Evolutionary conservation across 441 rosid species (phyloP), one percentile per base, ranked within the genome.

Genomic region (Brassica hybrid): DNA sequence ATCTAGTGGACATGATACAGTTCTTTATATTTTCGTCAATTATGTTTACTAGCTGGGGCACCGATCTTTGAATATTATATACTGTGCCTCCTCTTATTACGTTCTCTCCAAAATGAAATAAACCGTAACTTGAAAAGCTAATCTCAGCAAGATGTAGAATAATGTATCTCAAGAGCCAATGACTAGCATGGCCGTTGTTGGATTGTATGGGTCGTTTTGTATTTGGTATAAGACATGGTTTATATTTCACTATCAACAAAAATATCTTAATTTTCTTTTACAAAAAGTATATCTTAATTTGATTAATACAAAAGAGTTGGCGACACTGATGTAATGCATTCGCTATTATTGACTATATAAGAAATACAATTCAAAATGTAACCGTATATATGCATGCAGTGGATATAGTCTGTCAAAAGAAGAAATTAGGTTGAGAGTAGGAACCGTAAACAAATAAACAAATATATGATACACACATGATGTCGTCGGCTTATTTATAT

Each of bases 351-450:
- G 19, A 57, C 61, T 27, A 71, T 27, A 43, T 58, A 65, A n/a
- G 13, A 41, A 71, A 71, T 77, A 54, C 57, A 62, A 12, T 36
- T 69, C 9, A 71, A 65, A 71, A 14, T 69, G 56, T 18, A 64
- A 70, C 50, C 38, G 71, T 64, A 38, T n/a, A n/a, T n/a, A n/a
- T n/a, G 4, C 16, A 52, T 52, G 8, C 56, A 50, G 56, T 69
- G 74, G 64, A 76, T 68, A 27, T 77, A n/a, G n/a, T 65, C 63
- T 58, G 56, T 72, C 69, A 48, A 76, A 66, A 18, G 62, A 3
- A 19, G 7, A 58, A 65, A 72, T 48, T 78, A 78, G 81, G 77
- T 72, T 60, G 64, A 66, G 45, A 78, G 68, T 78, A 78, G 81
- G 81, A 72, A 72, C 81, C 69, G 77, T 30, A 48, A 43, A 61